Conservation (phyloP, 148 eudicot genomes). For the Diospyros kaki region DNA sequence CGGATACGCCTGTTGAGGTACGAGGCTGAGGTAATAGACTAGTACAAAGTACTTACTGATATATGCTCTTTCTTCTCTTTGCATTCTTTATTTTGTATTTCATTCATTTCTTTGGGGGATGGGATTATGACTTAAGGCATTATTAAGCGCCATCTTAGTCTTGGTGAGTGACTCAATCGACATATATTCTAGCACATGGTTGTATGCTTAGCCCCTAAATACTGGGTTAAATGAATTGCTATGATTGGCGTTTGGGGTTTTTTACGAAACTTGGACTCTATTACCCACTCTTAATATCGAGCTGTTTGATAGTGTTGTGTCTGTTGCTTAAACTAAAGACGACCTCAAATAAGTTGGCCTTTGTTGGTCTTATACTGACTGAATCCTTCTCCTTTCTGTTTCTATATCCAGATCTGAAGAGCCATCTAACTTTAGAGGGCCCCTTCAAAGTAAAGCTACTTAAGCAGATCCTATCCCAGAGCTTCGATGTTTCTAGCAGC, state of each 20-base stretch:
- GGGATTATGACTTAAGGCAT: neutral
- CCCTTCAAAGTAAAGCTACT: neutral
- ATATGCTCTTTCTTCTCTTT: neutral
- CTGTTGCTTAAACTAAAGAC: neutral
- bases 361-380: neutral
- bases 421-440: neutral
- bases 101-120: too few species aligned
- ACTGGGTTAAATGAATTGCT: conserved; percentile 2
- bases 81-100: neutral
- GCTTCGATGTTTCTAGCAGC: conserved; percentile 2
- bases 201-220: neutral
- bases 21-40: conserved; percentile 4
- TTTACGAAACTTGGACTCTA: neutral
- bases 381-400: neutral
- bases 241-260: neutral
- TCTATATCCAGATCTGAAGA: neutral
- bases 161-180: neutral
- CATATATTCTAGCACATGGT: neutral
- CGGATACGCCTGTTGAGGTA: conserved; percentile 33
- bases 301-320: too few species aligned
- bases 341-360: neutral
- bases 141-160: neutral
- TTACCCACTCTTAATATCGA: too few species aligned
- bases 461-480: conserved; percentile 6
- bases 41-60: neutral